Percentiles rank a stretch among this genome's conserved stretches.
phyloP scores from a whole-genome alignment of 2,329 filamentous ascomycete species.

The Leptographium procerum region DNA sequence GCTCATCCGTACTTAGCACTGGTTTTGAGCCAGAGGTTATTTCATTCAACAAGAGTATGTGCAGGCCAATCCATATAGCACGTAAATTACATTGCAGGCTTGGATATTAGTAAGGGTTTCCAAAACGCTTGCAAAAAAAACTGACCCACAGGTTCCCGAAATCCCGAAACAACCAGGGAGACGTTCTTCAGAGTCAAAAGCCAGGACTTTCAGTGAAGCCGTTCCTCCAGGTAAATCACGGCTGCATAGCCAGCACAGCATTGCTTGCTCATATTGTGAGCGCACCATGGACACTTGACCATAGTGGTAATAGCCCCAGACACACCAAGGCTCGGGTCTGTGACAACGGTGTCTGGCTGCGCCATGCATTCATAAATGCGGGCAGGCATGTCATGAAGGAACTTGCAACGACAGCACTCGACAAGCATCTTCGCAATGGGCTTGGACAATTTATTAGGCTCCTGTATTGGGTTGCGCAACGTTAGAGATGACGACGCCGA shows the following conservation, averaged over 20 bases:
- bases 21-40: no score
- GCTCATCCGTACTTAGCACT: no score
- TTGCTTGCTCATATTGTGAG: conserved; percentile 55
- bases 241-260: conserved; percentile 62
- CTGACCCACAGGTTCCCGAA: no score
- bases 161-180: no score
- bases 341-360: conserved; percentile 42
- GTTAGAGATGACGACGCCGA: not conserved
- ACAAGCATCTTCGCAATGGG: conserved; percentile 51
- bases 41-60: no score
- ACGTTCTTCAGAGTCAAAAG: no score
- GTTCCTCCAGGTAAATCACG: conserved; percentile 54
- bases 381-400: conserved; percentile 55
- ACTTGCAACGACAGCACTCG: conserved; percentile 52
- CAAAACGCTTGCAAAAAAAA: no score
- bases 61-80: no score
- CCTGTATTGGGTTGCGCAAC: conserved; percentile 7
- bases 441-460: conserved; percentile 4
- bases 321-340: conserved; percentile 39
- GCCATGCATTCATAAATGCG: conserved; percentile 55
- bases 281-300: conserved; percentile 61
- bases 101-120: no score
- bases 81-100: no score
- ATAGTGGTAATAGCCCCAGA: conserved; percentile 47
- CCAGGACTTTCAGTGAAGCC: conserved; percentile 36